phyloP scores from a whole-genome alignment of 495 filamentous ascomycete genomes.

The Neurospora sublineolata region DNA sequence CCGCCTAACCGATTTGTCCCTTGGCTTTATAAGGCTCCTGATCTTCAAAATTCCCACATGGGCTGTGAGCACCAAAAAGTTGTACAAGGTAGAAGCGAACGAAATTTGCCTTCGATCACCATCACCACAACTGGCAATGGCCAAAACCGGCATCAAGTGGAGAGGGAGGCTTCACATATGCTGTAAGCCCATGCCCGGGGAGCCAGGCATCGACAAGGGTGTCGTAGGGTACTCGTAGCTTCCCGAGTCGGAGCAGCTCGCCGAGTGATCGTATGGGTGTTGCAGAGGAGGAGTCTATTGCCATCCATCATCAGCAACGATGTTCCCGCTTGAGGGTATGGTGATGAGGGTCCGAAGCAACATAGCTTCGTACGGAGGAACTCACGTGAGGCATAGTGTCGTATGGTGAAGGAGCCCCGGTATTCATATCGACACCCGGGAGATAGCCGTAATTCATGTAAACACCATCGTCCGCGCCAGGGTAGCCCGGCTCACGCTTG shows the following conservation, averaged over 20 bases:
- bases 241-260: slow-evolving; percentile 46
- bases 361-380: slow-evolving; percentile 19
- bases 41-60: neutral
- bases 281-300: slow-evolving; percentile 74
- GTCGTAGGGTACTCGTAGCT: slow-evolving; percentile 52
- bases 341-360: slow-evolving; percentile 12
- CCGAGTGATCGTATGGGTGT: slow-evolving; percentile 68
- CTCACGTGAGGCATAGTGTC: slow-evolving; percentile 60
- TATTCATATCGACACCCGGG: slow-evolving; percentile 57
- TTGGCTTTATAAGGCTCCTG: neutral
- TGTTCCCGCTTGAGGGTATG: slow-evolving; percentile 25
- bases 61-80: neutral
- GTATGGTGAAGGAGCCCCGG: slow-evolving; percentile 41
- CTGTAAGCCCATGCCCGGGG: slow-evolving; percentile 39
- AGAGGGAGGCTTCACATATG: slow-evolving; percentile 6
- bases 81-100: neutral
- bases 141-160: neutral
- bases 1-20: neutral
- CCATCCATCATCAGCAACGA: slow-evolving; percentile 36
- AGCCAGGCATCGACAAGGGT: slow-evolving; percentile 56
- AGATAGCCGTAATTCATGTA: slow-evolving; percentile 70
- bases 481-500: slow-evolving; percentile 43
- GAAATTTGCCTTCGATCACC: neutral
- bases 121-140: neutral
- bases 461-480: slow-evolving; percentile 52